Evolutionary conservation across 305 asterid genomes (phyloP).

Genomic region (Rubia occidens): DNA sequence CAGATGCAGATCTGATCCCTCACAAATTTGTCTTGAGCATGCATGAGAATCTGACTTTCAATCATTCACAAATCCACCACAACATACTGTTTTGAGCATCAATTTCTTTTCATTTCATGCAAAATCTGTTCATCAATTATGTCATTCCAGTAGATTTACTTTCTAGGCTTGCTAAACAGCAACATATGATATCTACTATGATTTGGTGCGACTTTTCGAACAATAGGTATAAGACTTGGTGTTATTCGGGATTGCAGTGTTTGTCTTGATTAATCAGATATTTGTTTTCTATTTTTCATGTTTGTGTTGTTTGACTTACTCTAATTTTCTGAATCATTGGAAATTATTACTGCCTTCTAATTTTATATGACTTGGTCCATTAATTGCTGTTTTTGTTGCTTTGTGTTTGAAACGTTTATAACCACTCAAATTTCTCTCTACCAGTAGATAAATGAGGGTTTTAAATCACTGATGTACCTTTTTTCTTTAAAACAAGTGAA

Average conservation of each 20-base stretch:
- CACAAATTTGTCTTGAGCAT: not conserved
- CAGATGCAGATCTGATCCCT: too few species aligned
- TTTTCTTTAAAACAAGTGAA: not conserved
- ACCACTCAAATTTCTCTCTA: not conserved
- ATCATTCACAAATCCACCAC: not conserved
- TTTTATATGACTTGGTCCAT: not conserved
- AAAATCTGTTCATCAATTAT: not conserved
- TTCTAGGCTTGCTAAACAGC: not conserved
- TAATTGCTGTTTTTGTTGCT: not conserved
- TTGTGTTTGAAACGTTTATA: not conserved
- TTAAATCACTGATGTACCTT: not conserved
- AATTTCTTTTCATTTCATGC: not conserved
- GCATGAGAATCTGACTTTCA: slow-evolving; percentile 3
- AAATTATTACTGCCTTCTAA: not conserved
- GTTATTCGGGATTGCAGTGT: not conserved
- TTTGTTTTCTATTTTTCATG: not conserved
- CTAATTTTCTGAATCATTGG: not conserved
- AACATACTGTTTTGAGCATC: not conserved
- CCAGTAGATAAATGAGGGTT: not conserved
- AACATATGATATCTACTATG: not conserved
- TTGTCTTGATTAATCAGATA: not conserved
- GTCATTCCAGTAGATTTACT: not conserved
- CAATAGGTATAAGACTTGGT: not conserved
- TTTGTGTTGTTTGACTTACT: not conserved
- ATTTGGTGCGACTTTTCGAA: not conserved